Evolutionary conservation across 768 basidiomycete species (phyloP).

Genomic region (Trametes sanguinea): DNA sequence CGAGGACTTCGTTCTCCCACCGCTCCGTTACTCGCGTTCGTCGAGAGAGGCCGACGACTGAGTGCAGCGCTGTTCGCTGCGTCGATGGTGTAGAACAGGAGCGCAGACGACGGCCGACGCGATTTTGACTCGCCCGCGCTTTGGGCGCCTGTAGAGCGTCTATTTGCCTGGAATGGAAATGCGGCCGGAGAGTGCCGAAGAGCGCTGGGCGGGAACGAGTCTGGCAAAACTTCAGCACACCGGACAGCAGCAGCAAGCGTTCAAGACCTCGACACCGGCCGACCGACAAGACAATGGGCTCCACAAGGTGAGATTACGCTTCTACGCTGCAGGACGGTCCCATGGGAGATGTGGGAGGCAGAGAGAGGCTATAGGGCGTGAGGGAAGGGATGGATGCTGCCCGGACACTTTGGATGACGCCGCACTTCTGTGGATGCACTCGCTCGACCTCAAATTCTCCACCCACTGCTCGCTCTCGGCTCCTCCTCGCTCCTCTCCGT

Average conservation of each 20-base stretch:
- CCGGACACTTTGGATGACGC: constrained; percentile 34
- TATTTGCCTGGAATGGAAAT: neutral
- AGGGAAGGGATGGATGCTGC: constrained; percentile 49
- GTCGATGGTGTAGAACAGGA: constrained; percentile 40
- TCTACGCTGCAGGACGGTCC: constrained; percentile 13
- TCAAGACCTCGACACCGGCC: constrained; percentile 36
- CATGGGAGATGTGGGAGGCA: constrained; percentile 24
- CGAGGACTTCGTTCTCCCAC: constrained; percentile 46
- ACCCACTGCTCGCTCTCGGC: neutral
- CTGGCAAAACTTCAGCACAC: constrained; percentile 15
- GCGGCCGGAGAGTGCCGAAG: constrained; percentile 15
- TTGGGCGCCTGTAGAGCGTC: neutral
- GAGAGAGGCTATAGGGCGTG: constrained; percentile 17
- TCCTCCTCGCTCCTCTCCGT: neutral
- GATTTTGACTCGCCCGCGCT: constrained; percentile 1
- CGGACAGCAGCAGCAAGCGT: constrained; percentile 23
- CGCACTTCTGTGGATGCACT: constrained; percentile 1
- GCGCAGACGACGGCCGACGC: neutral
- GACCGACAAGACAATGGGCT: constrained; percentile 65
- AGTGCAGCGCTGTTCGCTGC: constrained; percentile 52
- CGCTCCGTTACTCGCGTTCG: constrained; percentile 63
- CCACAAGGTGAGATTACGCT: constrained; percentile 66
- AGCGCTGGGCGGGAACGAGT: constrained; percentile 10
- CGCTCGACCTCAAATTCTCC: neutral
- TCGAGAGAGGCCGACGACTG: constrained; percentile 38